Base-by-base conservation (phyloP, 1,284 basidiomycete species). In the Pseudozyma hubeiensis region DNA sequence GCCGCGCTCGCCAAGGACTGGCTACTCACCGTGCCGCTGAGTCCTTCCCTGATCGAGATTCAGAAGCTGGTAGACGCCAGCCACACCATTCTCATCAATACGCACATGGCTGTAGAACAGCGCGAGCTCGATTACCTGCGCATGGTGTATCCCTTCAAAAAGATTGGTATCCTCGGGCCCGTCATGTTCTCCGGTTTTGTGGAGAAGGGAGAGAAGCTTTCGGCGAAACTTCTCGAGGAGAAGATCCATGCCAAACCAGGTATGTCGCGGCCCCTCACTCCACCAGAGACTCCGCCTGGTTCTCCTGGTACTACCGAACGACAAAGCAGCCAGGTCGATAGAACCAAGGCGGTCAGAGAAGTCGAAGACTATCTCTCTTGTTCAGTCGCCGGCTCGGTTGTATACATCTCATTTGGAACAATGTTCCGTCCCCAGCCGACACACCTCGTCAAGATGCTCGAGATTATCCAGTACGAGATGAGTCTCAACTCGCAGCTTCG, bases 331-430 rank as follows among this genome's bases (percentile, higher is more conserved):
- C 19, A 39, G 29, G 19, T 29, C 24, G 35, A 19, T n/a, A 44
- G 11, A 31, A 41, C 35, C 35, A 41, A 41, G 16, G 11, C 41
- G 35, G 13, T 31, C 34, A 34, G 30, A 14, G 44, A 55, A 7
- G 53, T 55, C 10, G n/a, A n/a, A 9, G 17, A 17, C 11, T 55
- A 47, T 45, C 46, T 55, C 5, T 14, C 43, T 19, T n/a, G 13
- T 9, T 44, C 43, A 5, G 31, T 34, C 1, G 8, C 19, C 13
- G 44, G 53, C 17, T 55, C 53, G 44, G 53, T 55, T 7, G 41
- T 55, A 8, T 55, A 55, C 53, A 48, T 55, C 24, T 55, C 53
- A 7, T 55, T 55, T 24, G 53, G 53, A 30, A 55, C 53, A 33
- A 55, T 55, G 53, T 55, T 55, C 53, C 44, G 53, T 7, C 53